phyloP scores from a whole-genome alignment of 495 filamentous ascomycete genomes.

The Massariosphaeria phaeospora region DNA sequence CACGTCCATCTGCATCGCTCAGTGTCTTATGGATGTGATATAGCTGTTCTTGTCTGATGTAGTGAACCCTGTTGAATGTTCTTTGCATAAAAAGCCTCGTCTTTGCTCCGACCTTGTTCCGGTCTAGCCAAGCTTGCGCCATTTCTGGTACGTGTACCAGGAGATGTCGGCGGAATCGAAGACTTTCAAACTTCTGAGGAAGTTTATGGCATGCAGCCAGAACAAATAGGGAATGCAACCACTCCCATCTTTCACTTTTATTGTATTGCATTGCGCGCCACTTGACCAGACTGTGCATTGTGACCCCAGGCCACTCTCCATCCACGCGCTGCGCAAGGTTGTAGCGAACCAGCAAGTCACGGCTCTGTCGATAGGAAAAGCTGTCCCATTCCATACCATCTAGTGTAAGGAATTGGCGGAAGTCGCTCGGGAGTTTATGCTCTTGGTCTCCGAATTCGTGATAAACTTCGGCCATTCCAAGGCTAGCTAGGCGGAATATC shows the following conservation, averaged over 20 bases:
- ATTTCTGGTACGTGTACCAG: constrained; percentile 26
- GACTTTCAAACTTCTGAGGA: constrained; percentile 14
- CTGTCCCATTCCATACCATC: constrained; percentile 31
- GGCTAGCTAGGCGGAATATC: constrained; percentile 26
- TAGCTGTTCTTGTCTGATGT: constrained; percentile 30
- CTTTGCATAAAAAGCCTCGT: background rate
- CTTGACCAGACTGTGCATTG: constrained; percentile 33
- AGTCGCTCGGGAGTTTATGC: constrained; percentile 18
- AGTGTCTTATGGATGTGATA: constrained; percentile 29
- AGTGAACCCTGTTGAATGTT: background rate
- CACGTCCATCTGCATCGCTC: constrained; percentile 22
- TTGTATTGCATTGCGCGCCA: constrained; percentile 28
- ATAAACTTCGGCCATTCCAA: constrained; percentile 18
- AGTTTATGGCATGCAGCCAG: background rate
- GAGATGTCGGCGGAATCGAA: constrained; percentile 32
- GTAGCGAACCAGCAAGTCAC: constrained; percentile 32
- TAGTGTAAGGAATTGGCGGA: constrained; percentile 14
- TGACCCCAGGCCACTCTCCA: constrained; percentile 31
- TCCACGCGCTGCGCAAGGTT: constrained; percentile 30
- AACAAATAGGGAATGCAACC: background rate
- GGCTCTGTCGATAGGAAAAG: constrained; percentile 31
- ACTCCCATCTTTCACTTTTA: constrained; percentile 15
- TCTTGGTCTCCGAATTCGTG: background rate
- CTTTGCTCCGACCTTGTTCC: background rate
- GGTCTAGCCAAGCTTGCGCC: background rate